A percentile compares a stretch with the other conserved stretches of the same genome.
Conservation (phyloP, 345 rosid species). For the Pistacia integerrima region DNA sequence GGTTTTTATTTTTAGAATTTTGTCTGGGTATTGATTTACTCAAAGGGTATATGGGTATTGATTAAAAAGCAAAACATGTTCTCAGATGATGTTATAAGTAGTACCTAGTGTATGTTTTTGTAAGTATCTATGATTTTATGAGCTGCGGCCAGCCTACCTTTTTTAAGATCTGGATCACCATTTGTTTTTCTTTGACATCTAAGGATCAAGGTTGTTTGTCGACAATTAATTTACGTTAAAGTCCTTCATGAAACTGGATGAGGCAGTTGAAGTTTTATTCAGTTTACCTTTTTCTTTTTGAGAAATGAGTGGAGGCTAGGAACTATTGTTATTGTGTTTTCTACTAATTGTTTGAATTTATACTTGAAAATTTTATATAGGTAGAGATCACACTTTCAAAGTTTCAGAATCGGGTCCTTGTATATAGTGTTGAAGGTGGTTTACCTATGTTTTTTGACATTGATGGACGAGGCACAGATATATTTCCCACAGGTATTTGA, state of each 20-base stretch:
- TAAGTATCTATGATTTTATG: no score
- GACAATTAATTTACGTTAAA: no score
- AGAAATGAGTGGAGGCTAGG: not conserved
- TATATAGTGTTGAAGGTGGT: constrained; percentile 78
- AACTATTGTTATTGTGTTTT: not conserved
- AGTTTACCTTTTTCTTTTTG: not conserved
- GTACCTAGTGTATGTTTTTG: no score
- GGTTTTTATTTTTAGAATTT: no score
- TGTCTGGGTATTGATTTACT: no score
- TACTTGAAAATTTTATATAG: constrained; percentile 34
- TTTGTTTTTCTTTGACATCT: no score
- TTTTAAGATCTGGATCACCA: no score
- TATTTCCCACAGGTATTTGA: constrained; percentile 78
- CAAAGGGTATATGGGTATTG: no score
- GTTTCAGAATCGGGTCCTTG: constrained; percentile 79
- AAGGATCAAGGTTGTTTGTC: no score
- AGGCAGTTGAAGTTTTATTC: not conserved
- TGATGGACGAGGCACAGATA: constrained; percentile 88
- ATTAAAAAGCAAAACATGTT: no score
- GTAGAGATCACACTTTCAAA: constrained; percentile 80
- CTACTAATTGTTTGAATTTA: not conserved
- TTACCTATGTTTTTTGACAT: constrained; percentile 84
- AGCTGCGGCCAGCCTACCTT: no score
- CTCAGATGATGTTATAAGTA: no score
- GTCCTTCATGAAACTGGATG: not conserved